A percentile compares a stretch with the other conserved stretches of the same genome.
Evolutionary conservation across 1,139 yeast species (phyloP).

Genomic region (Blastobotrys apis): DNA sequence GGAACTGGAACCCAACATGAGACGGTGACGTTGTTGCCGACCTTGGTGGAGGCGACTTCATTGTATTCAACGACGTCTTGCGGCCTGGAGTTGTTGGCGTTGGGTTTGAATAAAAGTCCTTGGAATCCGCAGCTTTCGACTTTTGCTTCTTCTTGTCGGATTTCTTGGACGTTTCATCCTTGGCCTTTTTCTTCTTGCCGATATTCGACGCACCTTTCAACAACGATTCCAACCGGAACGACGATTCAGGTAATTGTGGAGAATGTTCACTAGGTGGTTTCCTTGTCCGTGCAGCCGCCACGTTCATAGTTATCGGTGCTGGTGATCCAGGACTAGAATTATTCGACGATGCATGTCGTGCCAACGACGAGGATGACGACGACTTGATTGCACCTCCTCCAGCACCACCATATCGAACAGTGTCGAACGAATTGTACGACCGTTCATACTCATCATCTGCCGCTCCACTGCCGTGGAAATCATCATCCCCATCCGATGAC

Average conservation of each 20-base stretch:
- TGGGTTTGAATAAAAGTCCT: not conserved
- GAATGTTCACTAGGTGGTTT: constrained; percentile 4
- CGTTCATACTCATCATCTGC: constrained; percentile 9
- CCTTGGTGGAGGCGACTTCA: constrained; percentile 6
- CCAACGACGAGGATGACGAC: constrained; percentile 3
- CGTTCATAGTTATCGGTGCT: not conserved
- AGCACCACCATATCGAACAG: constrained; percentile 12
- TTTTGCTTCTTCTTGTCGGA: constrained; percentile 12
- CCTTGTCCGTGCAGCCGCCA: not conserved
- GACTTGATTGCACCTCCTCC: constrained; percentile 7
- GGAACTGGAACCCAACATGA: constrained; percentile 10
- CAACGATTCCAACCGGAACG: constrained; percentile 34
- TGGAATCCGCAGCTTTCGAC: constrained; percentile 8
- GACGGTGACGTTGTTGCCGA: constrained; percentile 1
- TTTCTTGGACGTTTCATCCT: constrained; percentile 13
- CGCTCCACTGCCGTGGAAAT: constrained; percentile 8
- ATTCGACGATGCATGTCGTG: constrained; percentile 23
- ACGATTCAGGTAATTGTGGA: constrained; percentile 22
- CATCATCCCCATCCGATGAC: constrained; percentile 11
- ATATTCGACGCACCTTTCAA: constrained; percentile 30
- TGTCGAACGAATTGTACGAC: constrained; percentile 14
- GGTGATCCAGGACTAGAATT: not conserved
- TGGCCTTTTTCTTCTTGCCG: constrained; percentile 25
- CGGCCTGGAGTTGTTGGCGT: not conserved
- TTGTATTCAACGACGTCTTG: not conserved